Evolutionary conservation across 768 basidiomycete genomes (phyloP), one percentile per base, ranked within the genome.

Genomic region (Mycena capillaripes): DNA sequence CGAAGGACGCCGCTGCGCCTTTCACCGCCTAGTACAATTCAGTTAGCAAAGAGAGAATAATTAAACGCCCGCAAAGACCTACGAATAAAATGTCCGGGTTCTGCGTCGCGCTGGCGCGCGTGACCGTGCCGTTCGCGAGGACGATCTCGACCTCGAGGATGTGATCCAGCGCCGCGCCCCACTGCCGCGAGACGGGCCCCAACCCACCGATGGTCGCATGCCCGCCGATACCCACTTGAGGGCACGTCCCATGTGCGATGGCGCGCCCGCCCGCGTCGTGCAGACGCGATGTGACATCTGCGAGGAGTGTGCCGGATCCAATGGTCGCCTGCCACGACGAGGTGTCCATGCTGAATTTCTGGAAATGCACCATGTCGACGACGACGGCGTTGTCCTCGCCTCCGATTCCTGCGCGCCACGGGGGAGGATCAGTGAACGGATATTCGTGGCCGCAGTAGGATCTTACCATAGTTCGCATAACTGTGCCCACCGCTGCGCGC

Each of bases 231-330:
- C 81, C 78, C 8, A 82, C 81, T n/a, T 76, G 76, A 1, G 81
- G 79, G 53, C 82, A 82, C 11, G 77, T 77, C 2, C 82, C 82
- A 48, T 81, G 81, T 4, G 78, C 70, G 3, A 83, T 66, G 0
- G 80, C 81, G 23, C 79, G 76, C 30, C 75, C 40, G 59, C 76
- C 67, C 1, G 69, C 48, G 48, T 77, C 42, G 34, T 64, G 60
- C 73, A 82, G 32, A 11, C 67, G 53, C 8, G 64, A 40, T 17
- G 77, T 78, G 7, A 81, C 61, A 34, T 78, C 80, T 10, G 53
- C 70, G 10, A 81, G 74, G n/a, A 75, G 62, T 50, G 76, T 79
- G 10, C 78, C 78, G 3, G 74, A 36, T 42, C 77, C 76, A 55
- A 81, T 66, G 6, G 70, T 79, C 4, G 79, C 78, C 44, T 74